phyloP scores from a whole-genome alignment of 176 grass and related monocot genomes.

The Thinopyrum elongatum region DNA sequence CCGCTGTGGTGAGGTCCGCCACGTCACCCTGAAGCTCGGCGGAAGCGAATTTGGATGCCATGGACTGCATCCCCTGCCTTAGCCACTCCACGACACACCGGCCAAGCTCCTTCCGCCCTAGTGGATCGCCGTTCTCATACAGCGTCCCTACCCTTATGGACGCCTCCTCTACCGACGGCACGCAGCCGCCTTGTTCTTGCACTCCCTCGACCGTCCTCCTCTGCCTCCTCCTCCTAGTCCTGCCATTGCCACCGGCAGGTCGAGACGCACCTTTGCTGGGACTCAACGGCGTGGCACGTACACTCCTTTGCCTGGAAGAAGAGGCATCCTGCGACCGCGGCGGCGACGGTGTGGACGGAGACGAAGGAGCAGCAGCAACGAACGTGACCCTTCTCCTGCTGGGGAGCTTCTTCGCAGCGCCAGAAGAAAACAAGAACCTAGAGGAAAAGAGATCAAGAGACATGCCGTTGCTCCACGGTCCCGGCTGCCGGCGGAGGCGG shows the following conservation, averaged over 20 bases:
- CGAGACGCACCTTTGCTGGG: conserved; percentile 15
- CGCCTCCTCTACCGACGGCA: conserved; percentile 67
- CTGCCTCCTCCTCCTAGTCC: conserved; percentile 2
- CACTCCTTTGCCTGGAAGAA: conserved; percentile 19
- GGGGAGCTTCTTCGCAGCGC: conserved; percentile 7
- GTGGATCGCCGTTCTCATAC: conserved; percentile 73
- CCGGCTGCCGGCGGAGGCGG: conserved; percentile 16
- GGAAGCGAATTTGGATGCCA: conserved; percentile 71
- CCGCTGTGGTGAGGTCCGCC: conserved; percentile 31
- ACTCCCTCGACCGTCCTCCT: conserved; percentile 29
- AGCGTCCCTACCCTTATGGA: conserved; percentile 68
- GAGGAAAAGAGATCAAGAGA: conserved; percentile 26
- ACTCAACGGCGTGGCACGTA: conserved; percentile 8
- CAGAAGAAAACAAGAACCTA: conserved; percentile 25
- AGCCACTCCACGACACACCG: conserved; percentile 78
- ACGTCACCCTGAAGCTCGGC: conserved; percentile 74
- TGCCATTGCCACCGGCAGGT: not conserved
- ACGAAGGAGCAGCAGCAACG: conserved; percentile 21
- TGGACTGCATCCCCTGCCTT: conserved; percentile 76
- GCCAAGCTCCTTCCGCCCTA: conserved; percentile 79
- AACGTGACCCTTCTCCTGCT: conserved; percentile 2
- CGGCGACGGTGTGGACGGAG: conserved; percentile 1
- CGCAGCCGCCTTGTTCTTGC: conserved; percentile 40
- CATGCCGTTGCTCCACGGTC: conserved; percentile 24
- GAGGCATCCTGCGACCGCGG: not conserved